phyloP scores from a whole-genome alignment of 139 green algal species.

The Picochlorum sp. region DNA sequence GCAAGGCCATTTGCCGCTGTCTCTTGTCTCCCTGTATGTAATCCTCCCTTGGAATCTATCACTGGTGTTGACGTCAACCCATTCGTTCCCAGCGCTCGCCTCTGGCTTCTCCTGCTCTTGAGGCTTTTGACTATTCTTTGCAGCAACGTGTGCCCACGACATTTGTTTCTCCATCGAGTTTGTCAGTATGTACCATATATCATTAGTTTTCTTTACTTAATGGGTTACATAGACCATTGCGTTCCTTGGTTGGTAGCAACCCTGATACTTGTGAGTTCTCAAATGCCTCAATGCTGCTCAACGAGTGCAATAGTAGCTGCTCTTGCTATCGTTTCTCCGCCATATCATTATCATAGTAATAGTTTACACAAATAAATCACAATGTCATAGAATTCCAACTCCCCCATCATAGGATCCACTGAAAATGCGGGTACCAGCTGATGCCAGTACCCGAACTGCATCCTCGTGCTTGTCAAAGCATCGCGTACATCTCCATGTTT shows the following conservation, averaged over 20 bases:
- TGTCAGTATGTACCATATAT: background rate
- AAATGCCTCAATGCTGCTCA: too few relatives aligned
- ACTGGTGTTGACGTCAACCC: background rate
- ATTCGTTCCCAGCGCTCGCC: background rate
- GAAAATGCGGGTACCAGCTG: constrained; percentile 62
- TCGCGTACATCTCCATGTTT: constrained; percentile 68
- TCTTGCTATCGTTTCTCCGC: too few relatives aligned
- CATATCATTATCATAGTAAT: too few relatives aligned
- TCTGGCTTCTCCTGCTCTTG: background rate
- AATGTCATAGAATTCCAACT: constrained; percentile 70
- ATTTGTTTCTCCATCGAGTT: background rate
- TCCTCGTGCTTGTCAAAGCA: constrained; percentile 86
- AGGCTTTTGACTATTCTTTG: too few relatives aligned
- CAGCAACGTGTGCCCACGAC: background rate
- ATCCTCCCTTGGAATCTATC: too few relatives aligned
- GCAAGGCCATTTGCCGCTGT: too few relatives aligned
- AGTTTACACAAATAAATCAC: background rate
- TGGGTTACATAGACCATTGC: too few relatives aligned
- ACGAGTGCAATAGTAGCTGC: too few relatives aligned
- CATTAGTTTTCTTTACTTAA: background rate
- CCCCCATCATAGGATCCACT: constrained; percentile 83
- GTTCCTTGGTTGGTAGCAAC: too few relatives aligned
- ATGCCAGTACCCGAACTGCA: constrained; percentile 81
- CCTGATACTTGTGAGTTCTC: too few relatives aligned
- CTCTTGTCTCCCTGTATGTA: too few relatives aligned